Conservation (phyloP, 257 asterid species). For the Petrea volubilis region DNA sequence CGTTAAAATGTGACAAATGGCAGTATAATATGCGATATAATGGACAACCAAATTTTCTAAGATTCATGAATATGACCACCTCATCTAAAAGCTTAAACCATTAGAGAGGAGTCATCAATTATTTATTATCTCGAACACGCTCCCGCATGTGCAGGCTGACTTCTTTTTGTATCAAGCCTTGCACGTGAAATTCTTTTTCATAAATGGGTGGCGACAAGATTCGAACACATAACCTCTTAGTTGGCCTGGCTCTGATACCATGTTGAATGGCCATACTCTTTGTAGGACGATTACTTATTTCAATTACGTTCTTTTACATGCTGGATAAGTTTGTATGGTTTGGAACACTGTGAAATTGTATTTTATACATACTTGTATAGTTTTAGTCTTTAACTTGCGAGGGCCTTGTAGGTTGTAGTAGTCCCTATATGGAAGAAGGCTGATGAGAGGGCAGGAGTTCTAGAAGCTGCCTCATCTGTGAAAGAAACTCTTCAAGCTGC, state of each 20-base stretch:
- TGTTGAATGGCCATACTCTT: not conserved
- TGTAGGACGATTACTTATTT: not conserved
- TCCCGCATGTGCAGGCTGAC: too few relatives aligned
- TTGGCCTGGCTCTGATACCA: too few relatives aligned
- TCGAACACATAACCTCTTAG: too few relatives aligned
- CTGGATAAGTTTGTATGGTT: slow-evolving; percentile 5
- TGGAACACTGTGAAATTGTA: not conserved
- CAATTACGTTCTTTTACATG: slow-evolving; percentile 13
- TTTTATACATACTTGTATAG: slow-evolving; percentile 3
- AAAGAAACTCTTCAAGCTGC: slow-evolving; percentile 71
- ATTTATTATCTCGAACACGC: too few relatives aligned
- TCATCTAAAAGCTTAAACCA: too few relatives aligned
- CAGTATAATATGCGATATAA: not conserved
- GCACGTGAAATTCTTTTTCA: too few relatives aligned
- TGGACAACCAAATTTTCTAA: not conserved
- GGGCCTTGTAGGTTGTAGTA: slow-evolving; percentile 67
- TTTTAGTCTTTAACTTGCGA: slow-evolving; percentile 16
- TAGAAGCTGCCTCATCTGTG: slow-evolving; percentile 69
- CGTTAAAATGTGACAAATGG: not conserved
- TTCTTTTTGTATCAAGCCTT: too few relatives aligned
- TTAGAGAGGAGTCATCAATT: too few relatives aligned
- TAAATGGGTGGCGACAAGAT: too few relatives aligned
- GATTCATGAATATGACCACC: slow-evolving; percentile 17
- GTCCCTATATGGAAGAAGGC: slow-evolving; percentile 95
- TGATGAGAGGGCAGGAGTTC: slow-evolving; percentile 69